phyloP scores from a whole-genome alignment of 2,329 filamentous ascomycete genomes.

The Diaporthe batatas region DNA sequence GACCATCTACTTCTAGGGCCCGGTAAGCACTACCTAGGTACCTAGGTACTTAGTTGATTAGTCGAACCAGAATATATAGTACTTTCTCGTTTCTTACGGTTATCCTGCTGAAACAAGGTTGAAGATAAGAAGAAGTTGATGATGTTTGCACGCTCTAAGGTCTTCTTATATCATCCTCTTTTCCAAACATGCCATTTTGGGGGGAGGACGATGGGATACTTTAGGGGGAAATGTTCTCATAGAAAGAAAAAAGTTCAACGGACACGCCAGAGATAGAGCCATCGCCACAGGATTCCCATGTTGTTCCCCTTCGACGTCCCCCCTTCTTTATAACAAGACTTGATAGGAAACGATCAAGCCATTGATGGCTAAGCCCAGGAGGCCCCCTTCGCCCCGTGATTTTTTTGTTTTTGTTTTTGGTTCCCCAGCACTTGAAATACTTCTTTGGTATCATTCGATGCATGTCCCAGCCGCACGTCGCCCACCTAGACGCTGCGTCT shows the following conservation, averaged over 20 bases:
- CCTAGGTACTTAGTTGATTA: no score
- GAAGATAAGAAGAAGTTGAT: not conserved
- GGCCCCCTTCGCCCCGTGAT: conserved; percentile 36
- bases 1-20: no score
- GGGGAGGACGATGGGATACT: conserved; percentile 3
- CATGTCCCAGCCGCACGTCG: conserved; percentile 9
- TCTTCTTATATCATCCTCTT: conserved; percentile 30
- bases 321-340: conserved; percentile 28
- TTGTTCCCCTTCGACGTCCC: not conserved
- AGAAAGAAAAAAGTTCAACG: conserved; percentile 13
- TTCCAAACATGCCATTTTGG: conserved; percentile 22
- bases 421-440: conserved; percentile 36
- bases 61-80: no score
- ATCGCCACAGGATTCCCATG: not conserved
- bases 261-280: conserved; percentile 26
- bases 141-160: conserved; percentile 37
- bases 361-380: conserved; percentile 16
- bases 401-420: conserved; percentile 25
- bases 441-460: conserved; percentile 41
- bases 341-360: not conserved
- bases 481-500: conserved; percentile 1
- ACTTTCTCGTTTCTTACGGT: not conserved
- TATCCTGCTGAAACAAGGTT: not conserved
- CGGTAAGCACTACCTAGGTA: no score
- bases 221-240: conserved; percentile 29